Evolutionary conservation across 176 grass and related monocot species (phyloP).

Genomic region (Coix lacrymajobi): DNA sequence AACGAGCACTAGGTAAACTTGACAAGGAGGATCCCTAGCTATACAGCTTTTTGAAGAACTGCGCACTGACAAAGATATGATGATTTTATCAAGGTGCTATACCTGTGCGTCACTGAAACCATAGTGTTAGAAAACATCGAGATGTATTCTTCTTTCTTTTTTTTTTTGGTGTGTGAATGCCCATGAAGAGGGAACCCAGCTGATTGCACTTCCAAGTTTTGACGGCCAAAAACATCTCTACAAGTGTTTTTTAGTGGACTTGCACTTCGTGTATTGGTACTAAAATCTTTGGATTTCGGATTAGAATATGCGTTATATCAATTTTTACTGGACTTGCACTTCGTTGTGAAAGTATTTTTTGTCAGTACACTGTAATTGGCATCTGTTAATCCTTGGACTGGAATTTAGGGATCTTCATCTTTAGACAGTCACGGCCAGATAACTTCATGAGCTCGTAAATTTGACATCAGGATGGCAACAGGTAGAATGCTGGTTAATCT

Average conservation of each 20-base stretch:
- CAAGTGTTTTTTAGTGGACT: neutral
- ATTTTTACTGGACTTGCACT: neutral
- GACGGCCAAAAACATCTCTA: neutral
- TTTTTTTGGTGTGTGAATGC: too few species aligned
- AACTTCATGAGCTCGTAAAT: neutral
- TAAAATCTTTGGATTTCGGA: neutral
- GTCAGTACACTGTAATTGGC: neutral
- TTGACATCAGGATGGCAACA: neutral
- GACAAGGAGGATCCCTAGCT: conserved; percentile 50
- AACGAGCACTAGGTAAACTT: conserved; percentile 38
- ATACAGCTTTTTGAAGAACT: neutral
- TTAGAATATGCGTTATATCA: neutral
- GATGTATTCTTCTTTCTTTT: neutral
- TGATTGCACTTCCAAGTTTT: neutral
- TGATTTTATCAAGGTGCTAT: neutral
- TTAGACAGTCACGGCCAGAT: neutral
- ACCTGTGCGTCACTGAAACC: neutral
- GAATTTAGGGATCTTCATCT: neutral
- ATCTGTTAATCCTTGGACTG: neutral
- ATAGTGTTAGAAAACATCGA: neutral
- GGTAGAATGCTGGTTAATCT: too few species aligned
- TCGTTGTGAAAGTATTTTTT: neutral
- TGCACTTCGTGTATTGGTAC: neutral
- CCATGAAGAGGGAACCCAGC: neutral
- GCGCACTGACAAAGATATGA: neutral